A percentile compares a stretch with the other conserved stretches of the same genome.
Conservation (phyloP, 2,329 filamentous ascomycete genomes). For the Arthrobotrys pseudoclavata region DNA sequence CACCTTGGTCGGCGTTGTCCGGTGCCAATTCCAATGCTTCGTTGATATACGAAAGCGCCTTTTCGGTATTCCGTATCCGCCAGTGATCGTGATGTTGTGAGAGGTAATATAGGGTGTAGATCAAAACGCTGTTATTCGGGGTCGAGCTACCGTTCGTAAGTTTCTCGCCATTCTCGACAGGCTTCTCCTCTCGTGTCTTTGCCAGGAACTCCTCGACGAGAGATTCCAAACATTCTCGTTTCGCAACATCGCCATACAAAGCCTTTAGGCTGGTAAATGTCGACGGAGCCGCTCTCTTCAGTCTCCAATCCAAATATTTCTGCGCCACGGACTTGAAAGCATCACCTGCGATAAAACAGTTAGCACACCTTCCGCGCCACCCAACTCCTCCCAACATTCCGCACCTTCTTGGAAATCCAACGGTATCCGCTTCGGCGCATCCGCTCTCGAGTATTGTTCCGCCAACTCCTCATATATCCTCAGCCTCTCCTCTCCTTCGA, state of each 20-base stretch:
- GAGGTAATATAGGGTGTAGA: constrained; percentile 89
- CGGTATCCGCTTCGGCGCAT: constrained; percentile 87
- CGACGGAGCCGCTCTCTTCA: constrained; percentile 92
- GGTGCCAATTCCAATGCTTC: constrained; percentile 84
- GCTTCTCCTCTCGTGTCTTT: constrained; percentile 65
- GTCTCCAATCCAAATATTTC: constrained; percentile 83
- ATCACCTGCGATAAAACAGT: constrained; percentile 70
- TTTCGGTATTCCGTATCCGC: constrained; percentile 83
- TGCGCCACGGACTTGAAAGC: constrained; percentile 84
- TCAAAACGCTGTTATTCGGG: constrained; percentile 72
- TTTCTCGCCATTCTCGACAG: constrained; percentile 68
- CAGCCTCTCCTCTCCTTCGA: constrained; percentile 76
- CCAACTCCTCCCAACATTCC: constrained; percentile 55
- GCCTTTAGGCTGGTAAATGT: constrained; percentile 97
- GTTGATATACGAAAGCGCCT: constrained; percentile 85
- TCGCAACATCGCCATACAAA: constrained; percentile 82
- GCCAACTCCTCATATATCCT: constrained; percentile 86
- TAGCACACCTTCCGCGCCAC: constrained; percentile 24
- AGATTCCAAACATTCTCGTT: constrained; percentile 81
- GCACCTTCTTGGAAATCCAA: constrained; percentile 86
- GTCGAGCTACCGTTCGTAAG: constrained; percentile 70
- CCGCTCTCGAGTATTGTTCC: constrained; percentile 82
- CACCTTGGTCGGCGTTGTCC: constrained; percentile 75
- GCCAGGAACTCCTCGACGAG: constrained; percentile 84
- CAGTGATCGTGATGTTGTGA: constrained; percentile 97